Percentiles rank a stretch among this genome's conserved stretches.
Conservation (phyloP, 306 rosid species). For the Leucaena leucocephala region DNA sequence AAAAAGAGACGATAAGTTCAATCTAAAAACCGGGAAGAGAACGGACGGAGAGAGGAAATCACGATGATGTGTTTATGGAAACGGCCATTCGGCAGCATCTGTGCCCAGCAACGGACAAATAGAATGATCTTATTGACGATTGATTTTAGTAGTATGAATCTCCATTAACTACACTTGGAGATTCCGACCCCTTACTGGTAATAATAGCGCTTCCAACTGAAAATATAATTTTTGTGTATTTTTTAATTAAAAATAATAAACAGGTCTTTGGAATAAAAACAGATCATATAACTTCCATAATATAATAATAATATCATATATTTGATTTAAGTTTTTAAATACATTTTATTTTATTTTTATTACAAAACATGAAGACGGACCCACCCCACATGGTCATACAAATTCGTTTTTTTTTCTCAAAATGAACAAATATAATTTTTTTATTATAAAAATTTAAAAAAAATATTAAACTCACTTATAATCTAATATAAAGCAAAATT, state of each 20-base stretch:
- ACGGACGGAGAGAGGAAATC: background rate
- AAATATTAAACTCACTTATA: no score
- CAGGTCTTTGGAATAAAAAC: no score
- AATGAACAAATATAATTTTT: no score
- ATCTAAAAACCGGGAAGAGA: background rate
- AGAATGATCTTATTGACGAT: background rate
- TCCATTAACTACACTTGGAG: background rate
- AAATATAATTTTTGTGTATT: no score
- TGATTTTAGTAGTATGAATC: background rate
- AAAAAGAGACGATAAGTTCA: constrained; percentile 17
- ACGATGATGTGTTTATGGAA: background rate
- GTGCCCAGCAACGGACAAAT: background rate
- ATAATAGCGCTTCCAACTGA: background rate
- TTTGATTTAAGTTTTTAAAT: no score
- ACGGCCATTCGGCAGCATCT: constrained; percentile 2
- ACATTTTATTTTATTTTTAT: background rate
- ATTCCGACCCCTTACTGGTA: background rate
- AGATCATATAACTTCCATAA: no score
- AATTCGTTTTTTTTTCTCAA: no score
- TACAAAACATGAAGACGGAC: no score
- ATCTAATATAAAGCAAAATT: no score
- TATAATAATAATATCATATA: no score
- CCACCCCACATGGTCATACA: background rate
- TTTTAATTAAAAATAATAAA: no score
- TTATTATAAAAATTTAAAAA: no score